These are phyloP conservation scores for Enterocytospora artemiae DNA, from an alignment of 371 early-diverging fungal genomes.

Conservation along the genomic window DNA sequence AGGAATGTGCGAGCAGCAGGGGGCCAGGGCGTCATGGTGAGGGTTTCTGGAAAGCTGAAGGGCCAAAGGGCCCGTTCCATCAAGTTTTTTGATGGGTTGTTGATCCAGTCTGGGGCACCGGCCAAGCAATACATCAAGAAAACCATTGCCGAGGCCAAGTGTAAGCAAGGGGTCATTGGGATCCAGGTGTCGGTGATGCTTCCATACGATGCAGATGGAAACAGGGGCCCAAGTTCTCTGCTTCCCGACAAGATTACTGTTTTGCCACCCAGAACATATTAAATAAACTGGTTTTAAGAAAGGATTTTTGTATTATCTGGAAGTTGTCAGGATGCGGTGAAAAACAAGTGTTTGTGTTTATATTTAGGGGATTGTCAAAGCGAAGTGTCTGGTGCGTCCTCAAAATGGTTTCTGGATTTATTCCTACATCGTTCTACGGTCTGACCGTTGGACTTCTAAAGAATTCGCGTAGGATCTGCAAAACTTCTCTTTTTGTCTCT, in stretches of 20 bases:
- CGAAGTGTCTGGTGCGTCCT: too few relatives aligned
- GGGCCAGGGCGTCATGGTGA: constrained; percentile 97
- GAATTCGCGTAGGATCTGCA: not conserved
- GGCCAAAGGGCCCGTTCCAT: constrained; percentile 99
- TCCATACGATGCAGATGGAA: constrained; percentile 85
- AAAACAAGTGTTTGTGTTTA: not conserved
- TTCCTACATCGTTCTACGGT: not conserved
- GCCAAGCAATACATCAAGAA: constrained; percentile 86
- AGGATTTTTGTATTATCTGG: not conserved
- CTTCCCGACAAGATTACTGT: constrained; percentile 92
- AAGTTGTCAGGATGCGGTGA: not conserved
- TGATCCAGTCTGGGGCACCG: constrained; percentile 85
- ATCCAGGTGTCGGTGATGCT: constrained; percentile 99
- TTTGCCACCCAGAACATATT: constrained; percentile 60
- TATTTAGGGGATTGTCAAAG: not conserved
- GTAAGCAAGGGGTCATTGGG: constrained; percentile 95
- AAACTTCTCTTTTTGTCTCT: not conserved
- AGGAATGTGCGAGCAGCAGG: constrained; percentile 97
- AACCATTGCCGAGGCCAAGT: constrained; percentile 88
- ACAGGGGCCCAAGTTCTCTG: constrained; percentile 80
- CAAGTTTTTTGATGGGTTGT: constrained; percentile 98
- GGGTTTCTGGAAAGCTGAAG: constrained; percentile 97
- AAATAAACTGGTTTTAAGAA: not conserved
- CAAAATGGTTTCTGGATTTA: too few relatives aligned
- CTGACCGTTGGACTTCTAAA: not conserved